Base-by-base conservation (phyloP, 163 green algal genomes). In the Prototheca cutis region DNA sequence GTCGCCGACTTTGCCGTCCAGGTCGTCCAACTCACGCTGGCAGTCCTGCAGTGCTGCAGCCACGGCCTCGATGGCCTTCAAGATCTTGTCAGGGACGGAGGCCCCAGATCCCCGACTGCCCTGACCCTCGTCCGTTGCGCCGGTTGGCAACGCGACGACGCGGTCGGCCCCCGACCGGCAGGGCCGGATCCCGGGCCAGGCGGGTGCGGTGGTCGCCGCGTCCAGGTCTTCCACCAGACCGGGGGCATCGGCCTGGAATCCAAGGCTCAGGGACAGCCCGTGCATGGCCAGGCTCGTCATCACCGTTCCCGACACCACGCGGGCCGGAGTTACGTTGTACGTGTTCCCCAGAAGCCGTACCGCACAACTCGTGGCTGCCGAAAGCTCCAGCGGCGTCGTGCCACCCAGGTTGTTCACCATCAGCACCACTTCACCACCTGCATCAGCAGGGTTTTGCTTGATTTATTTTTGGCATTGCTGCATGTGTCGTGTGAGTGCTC, bases 261-360 rank as follows among this genome's bases (percentile, higher is more conserved):
- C 15, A 42, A 95, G 31, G 2, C 78, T 87, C 33, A 95, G 62
- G 4, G 68, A 85, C 2, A 83, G 32, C 31, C 88, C 87, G 0
- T 77, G 75, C 85, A 95, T 94, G 75, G 92, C 83, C 15, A 94
- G 74, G 33, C 73, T 80, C 7, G 83, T 94, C 70, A 93, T 81
- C 70, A 84, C 89, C 21, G 68, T 58, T 7, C 88, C 87, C 7
- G 73, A 63, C 31, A 71, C 81, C 24, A 87, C 48, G 4, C 81
- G 65, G 55, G 70, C 76, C 23, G 88, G 69, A 2, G 59, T 39
- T 23, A 78, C 56, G 66, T 80, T 51, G 13, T 28, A 24, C 48
- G 24, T 27, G 32, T 28, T 29, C 27, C 52, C n/a, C 30, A 74
- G 61, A 3, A 56, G 40, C 4, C 40, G 45, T 15, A 83, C 55